A percentile compares a stretch with the other conserved stretches of the same genome.
phyloP scores from a whole-genome alignment of 2,329 filamentous ascomycete genomes.

The Tolypocladium capitatum region DNA sequence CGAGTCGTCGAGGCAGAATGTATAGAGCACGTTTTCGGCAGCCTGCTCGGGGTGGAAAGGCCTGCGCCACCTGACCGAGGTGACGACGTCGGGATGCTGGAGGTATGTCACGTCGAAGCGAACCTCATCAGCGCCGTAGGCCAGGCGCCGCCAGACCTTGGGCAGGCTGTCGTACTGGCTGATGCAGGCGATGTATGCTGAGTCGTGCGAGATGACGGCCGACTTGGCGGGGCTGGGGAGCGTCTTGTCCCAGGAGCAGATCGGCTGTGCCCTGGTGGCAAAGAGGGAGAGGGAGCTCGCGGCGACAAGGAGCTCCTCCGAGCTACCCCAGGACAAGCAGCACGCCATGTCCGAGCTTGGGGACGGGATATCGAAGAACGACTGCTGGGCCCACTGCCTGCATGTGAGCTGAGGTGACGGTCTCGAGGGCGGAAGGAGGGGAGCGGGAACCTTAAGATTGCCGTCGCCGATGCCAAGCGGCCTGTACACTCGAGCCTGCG shows the following conservation, averaged over 20 bases:
- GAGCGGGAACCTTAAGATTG: conserved; percentile 49
- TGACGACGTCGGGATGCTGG: conserved; percentile 70
- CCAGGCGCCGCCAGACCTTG: conserved; percentile 84
- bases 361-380: conserved; percentile 36
- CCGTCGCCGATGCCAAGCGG: conserved; percentile 60
- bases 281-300: conserved; percentile 60
- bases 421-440: conserved; percentile 11
- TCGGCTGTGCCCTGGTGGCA: conserved; percentile 31
- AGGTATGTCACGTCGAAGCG: conserved; percentile 87
- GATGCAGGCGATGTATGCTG: conserved; percentile 71
- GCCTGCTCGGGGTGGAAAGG: conserved; percentile 66
- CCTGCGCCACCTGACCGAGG: conserved; percentile 72
- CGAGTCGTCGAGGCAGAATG: conserved; percentile 67
- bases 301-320: conserved; percentile 73
- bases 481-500: conserved; percentile 61
- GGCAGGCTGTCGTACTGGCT: conserved; percentile 68
- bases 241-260: conserved; percentile 58
- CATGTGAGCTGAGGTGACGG: conserved; percentile 8
- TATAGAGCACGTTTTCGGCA: conserved; percentile 80
- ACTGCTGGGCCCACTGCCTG: conserved; percentile 50
- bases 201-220: conserved; percentile 74
- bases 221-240: conserved; percentile 63
- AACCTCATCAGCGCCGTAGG: conserved; percentile 70
- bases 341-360: conserved; percentile 21
- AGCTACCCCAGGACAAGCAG: conserved; percentile 70